Evolutionary conservation across 768 basidiomycete genomes (phyloP), one percentile per base, ranked within the genome.

Genomic region (Albatrellus ellisii): DNA sequence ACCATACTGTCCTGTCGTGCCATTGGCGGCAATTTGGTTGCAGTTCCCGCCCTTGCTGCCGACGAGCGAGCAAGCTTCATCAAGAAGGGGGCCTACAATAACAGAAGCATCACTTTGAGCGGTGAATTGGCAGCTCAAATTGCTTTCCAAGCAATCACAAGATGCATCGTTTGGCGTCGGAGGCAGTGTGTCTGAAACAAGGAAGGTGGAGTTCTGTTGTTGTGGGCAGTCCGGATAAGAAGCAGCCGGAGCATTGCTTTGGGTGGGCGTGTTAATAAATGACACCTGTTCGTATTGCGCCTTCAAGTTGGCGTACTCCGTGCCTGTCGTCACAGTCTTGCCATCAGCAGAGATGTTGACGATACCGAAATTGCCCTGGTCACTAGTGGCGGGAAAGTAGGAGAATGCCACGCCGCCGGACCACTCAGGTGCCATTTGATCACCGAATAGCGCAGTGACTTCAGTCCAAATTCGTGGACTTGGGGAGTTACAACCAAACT

Each of bases 351-450:
- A 77, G 46, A 94, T 71, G 21, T 70, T 86, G 46, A 87, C 82
- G 69, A 94, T 83, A 20, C 91, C 91, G 49, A 85, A 95, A 52
- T 80, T 64, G 38, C 86, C 86, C 40, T 69, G 64, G 6, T 67
- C 73, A 49, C 79, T 79, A n/a, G 54, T 36, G 15, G 86, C 86
- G 2, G 85, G 82, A 73, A 94, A 91, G 60, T 92, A 94, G 37
- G 79, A 80, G 60, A 88, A 89, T 3, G 90, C 89, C 41, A 94
- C 51, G 40, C 86, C 90, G 47, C 91, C 91, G 25, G 85, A 89
- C 78, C 83, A 94, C 38, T 81, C 77, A 42, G 76, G 60, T 15
- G 77, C 70, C 74, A 91, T 86, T 6, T 80, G 59, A 9, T 70
- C 56, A 46, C 80, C 71, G 58, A 86, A 85, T 21, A 94, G 67